Evolutionary conservation across 1,139 yeast genomes (phyloP).

Genomic region (Saccharomycopsis hybrid): DNA sequence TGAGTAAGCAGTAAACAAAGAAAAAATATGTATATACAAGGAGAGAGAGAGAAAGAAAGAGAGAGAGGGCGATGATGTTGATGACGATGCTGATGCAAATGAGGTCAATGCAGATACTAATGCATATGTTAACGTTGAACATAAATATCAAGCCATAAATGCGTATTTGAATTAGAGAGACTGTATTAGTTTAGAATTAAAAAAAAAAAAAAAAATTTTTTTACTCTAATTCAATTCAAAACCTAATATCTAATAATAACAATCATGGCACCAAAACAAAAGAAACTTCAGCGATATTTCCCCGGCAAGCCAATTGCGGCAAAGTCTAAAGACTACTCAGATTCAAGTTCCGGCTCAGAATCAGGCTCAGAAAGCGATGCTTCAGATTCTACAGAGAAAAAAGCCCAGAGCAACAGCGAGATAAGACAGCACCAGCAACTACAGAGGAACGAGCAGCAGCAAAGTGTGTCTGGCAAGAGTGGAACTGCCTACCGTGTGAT

Average conservation of each 20-base stretch:
- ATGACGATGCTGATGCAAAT: too few species aligned
- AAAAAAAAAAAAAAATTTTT: too few species aligned
- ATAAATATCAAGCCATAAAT: too few species aligned
- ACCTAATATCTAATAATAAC: too few species aligned
- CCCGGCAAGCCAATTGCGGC: slow-evolving; percentile 21
- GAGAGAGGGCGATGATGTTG: too few species aligned
- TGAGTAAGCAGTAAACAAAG: too few species aligned
- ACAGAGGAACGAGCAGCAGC: background rate
- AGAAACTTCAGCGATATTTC: background rate
- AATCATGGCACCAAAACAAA: too few species aligned
- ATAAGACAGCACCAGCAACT: background rate
- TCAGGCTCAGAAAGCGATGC: background rate
- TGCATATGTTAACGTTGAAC: too few species aligned
- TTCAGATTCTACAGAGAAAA: background rate
- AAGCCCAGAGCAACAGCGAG: background rate
- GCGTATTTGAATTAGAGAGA: background rate
- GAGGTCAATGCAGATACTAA: too few species aligned
- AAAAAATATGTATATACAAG: background rate
- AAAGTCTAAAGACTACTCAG: background rate
- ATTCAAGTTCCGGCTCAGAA: background rate
- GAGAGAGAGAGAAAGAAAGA: background rate
- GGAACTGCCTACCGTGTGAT: background rate
- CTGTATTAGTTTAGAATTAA: too few species aligned
- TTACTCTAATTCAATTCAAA: too few species aligned
- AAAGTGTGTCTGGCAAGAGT: background rate